Base-by-base conservation (phyloP, 352 stramenopile species). In the Pythium periplocum region DNA sequence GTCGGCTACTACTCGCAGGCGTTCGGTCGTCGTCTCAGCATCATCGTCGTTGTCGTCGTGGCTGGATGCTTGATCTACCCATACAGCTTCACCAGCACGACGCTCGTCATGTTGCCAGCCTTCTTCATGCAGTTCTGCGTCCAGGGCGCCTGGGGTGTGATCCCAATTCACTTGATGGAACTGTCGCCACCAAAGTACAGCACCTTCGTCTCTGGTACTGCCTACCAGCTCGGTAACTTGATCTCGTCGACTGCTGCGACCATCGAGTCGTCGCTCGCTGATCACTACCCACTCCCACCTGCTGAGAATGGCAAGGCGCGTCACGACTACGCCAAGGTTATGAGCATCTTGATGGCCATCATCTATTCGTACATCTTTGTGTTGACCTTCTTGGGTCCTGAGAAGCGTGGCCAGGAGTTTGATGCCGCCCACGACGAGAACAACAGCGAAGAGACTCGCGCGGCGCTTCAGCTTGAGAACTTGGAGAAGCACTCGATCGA, bases 141-240 rank as follows among this genome's bases (percentile, higher is more conserved):
- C 4, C 71, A 84, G 34, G 71, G 71, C 8, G 73, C 73, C 36
- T 81, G 68, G 71, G 73, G 73, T 31, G 73, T 84, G 30, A 75
- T 82, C 41, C 71, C 71, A 17, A 82, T 82, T 39, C 68, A 82
- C 57, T 57, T 84, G 12, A 77, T 84, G 66, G 73, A 84, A 57
- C 55, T 84, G 7, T 74, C 73, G 9, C 73, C 73, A 35, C 71
- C 73, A 7, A 75, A 68, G 1, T 84, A 81, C 66, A 69, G 55
- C 35, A 65, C 71, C 0, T 75, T 84, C 35, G 48, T 84, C 36
- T 63, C 75, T 9, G 73, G 73, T 11, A 82, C 73, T 2, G 53
- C 66, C 0, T 84, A 84, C 45, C 73, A 84, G 32, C 71, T 84
- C 12, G 73, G 73, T 44, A 84, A 81, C 55, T 49, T 84, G 32